These are phyloP conservation scores for Eutrema salsugineum DNA, from an alignment of 441 rosid genomes.

Conservation along the genomic window DNA sequence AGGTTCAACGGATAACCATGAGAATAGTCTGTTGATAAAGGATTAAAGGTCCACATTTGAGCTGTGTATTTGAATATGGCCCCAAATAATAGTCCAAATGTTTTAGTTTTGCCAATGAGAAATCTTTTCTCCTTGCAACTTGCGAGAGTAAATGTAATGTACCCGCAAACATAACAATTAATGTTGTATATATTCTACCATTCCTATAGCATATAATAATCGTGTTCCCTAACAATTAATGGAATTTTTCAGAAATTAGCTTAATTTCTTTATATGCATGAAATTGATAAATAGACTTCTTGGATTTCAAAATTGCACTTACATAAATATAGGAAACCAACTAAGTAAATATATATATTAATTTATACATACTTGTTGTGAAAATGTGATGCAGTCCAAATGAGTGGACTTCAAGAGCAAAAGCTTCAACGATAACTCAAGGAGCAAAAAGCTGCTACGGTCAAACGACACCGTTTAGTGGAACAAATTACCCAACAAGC, in stretches of 20 bases:
- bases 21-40: neutral
- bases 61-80: constrained; percentile 21
- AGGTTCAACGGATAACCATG: neutral
- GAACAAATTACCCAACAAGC: constrained; percentile 48
- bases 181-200: constrained; percentile 23
- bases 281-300: neutral
- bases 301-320: neutral
- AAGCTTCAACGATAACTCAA: constrained; percentile 21
- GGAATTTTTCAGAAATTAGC: neutral
- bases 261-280: neutral
- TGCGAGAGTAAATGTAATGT: constrained; percentile 4
- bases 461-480: constrained; percentile 58
- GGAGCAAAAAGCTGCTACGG: constrained; percentile 68
- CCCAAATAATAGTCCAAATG: constrained; percentile 11
- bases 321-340: neutral
- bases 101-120: constrained; percentile 5
- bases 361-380: neutral
- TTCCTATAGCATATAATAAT: neutral
- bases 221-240: neutral
- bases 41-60: constrained; percentile 28
- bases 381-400: constrained; percentile 25
- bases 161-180: constrained; percentile 20
- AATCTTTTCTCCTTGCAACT: constrained; percentile 13
- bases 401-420: constrained; percentile 33
- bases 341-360: neutral